Base-by-base conservation (phyloP, 305 asterid species). In the Fraxinus velutina region DNA sequence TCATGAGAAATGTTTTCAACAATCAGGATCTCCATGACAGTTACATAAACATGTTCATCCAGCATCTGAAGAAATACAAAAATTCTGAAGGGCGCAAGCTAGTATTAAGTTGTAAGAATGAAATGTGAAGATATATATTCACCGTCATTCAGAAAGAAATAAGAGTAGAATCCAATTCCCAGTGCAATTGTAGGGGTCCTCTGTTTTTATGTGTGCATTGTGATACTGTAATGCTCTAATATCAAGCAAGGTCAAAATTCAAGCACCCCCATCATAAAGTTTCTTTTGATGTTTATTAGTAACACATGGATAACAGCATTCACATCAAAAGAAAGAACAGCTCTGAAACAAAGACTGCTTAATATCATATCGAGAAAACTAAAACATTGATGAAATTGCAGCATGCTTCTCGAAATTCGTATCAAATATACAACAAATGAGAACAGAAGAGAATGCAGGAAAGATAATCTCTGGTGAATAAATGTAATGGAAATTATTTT, bases 41-140 rank as follows among this genome's bases (percentile, higher is more conserved):
- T 42, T 87, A 86, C 78, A 83, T 86, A 79, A 29, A 86, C 82
- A 77, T 83, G 30, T 85, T 87, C 57, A 82, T 89, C 8, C 81
- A 82, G 74, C 42, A 83, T 68, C 76, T 87, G 57, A 52, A 52
- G 34, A 82, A 76, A 24, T n/a, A 33, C 27, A 57, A 34, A 44
- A n/a, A 15, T 42, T 30, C 60, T 47, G 75, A 81, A 68, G 75
- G 9, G 37, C 22, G 22, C 52, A 80, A 68, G 79, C 64, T 39
- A 24, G 75, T n/a, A n/a, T 78, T 27, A 84, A 68, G 72, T 70
- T 73, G 42, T 76, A 9, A 78, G 12, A 72, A 34, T 52, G 78
- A 74, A 34, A 81, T 21, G 33, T 36, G 60, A 44, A 75, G 21
- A 47, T 47, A 47, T 12, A 3, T 15, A 44, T 44, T 12, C 3